Evolutionary conservation across 139 green algal genomes (phyloP), one percentile per base, ranked within the genome.

Genomic region (Haematococcus sp.): DNA sequence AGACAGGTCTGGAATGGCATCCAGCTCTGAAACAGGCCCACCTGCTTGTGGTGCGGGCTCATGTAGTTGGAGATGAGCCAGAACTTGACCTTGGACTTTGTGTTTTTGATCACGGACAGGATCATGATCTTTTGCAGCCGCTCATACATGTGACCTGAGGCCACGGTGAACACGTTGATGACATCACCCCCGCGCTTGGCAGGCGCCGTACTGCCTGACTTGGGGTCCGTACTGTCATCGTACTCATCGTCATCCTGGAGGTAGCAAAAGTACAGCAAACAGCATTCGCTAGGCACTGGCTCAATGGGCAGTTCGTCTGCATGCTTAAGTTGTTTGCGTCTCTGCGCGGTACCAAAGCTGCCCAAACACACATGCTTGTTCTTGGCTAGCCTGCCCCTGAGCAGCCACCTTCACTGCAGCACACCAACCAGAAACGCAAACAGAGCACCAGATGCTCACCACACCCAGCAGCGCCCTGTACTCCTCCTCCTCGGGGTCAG

Each of bases 31-130:
- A n/a, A n/a, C n/a, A n/a, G n/a, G n/a, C n/a, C n/a, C 59, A 65
- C 58, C 66, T 60, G 28, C 69, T 70, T 78, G 71, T 83, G 77
- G 68, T 94, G 86, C 3, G 96, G 96, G 11, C 83, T 94, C 88
- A 98, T 95, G 88, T 99, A 99, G 84, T 99, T 99, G 70, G 31
- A 65, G 79, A 99, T 98, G 78, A 99, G 97, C 96, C 96, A 99
- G 75, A 99, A 98, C 85, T 99, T 99, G 66, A 98, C 81, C 74
- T 63, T 79, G n/a, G 46, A 82, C 73, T 91, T 92, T 30, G 94
- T 98, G 85, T 94, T 88, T 22, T 91, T 89, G 44, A 97, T 69
- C 52, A 97, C 94, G 0, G 77, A 92, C 5, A 98, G 84, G 22
- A 99, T 90, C 96, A 99, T 99, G 82, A 99, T 99, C 83, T 96